A percentile compares a stretch with the other conserved stretches of the same genome.
These are phyloP conservation scores for Plantago elongata DNA, from an alignment of 257 asterid genomes.

Conservation along the genomic window DNA sequence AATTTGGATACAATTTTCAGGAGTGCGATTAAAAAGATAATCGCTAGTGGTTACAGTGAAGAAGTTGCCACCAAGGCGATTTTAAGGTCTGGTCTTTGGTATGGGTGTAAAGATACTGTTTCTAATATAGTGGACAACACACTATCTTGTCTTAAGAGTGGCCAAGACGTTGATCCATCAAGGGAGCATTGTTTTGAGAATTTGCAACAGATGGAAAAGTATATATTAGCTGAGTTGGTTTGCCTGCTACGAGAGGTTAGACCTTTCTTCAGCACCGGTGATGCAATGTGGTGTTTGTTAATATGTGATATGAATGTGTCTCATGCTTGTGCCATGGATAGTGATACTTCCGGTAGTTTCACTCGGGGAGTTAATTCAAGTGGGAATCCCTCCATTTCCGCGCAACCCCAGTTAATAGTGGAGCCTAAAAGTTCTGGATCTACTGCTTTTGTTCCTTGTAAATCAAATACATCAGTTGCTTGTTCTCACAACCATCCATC, in stretches of 20 bases:
- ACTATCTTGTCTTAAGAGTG: slow-evolving; percentile 60
- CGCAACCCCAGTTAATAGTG: slow-evolving; percentile 29
- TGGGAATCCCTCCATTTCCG: slow-evolving; percentile 34
- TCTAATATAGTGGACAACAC: slow-evolving; percentile 91
- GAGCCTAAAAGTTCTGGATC: slow-evolving; percentile 44
- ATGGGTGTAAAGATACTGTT: slow-evolving; percentile 86
- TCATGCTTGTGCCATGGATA: slow-evolving; percentile 86
- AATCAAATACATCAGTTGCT: slow-evolving; percentile 36
- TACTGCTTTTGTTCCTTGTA: slow-evolving; percentile 35
- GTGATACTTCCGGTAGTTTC: slow-evolving; percentile 50
- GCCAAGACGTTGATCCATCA: slow-evolving; percentile 50
- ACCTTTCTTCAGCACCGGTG: slow-evolving; percentile 89
- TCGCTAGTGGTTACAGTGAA: slow-evolving; percentile 64
- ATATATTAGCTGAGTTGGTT: slow-evolving; percentile 88
- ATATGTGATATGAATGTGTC: slow-evolving; percentile 89
- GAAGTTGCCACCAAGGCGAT: slow-evolving; percentile 72
- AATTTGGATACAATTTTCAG: slow-evolving; percentile 73
- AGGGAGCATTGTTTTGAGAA: slow-evolving; percentile 73
- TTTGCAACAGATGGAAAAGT: slow-evolving; percentile 77
- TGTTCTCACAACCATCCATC: slow-evolving; percentile 37
- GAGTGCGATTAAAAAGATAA: slow-evolving; percentile 79
- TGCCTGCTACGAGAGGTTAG: slow-evolving; percentile 79
- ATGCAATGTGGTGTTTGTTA: slow-evolving; percentile 98
- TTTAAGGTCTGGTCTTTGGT: slow-evolving; percentile 83
- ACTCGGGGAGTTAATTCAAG: slow-evolving; percentile 30